A percentile compares a stretch with the other conserved stretches of the same genome.
phyloP scores from a whole-genome alignment of 495 filamentous ascomycete genomes.

The Penicillium lagena region DNA sequence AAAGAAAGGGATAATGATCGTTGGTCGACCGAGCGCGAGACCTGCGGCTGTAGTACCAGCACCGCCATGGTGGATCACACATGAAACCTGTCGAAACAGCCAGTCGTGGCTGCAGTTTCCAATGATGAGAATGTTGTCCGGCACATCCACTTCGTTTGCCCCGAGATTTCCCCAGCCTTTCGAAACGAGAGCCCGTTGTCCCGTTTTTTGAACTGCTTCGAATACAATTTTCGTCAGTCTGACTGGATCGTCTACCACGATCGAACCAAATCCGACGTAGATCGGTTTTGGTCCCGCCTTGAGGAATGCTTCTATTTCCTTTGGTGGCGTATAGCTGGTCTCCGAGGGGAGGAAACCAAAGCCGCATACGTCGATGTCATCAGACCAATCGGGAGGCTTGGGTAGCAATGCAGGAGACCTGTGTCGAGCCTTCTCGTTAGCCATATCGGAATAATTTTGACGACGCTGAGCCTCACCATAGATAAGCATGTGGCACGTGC shows the following conservation, averaged over 20 bases:
- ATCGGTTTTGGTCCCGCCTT: constrained; percentile 58
- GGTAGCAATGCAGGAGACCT: constrained; percentile 69
- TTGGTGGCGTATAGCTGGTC: constrained; percentile 52
- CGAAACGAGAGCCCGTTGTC: constrained; percentile 64
- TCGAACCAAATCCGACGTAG: constrained; percentile 75
- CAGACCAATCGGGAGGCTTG: constrained; percentile 69
- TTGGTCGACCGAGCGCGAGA: constrained; percentile 59
- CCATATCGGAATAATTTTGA: not conserved
- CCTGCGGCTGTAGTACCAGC: constrained; percentile 75
- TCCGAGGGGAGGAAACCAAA: constrained; percentile 63
- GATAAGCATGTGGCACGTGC: constrained; percentile 68
- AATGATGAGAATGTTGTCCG: constrained; percentile 63
- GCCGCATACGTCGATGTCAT: constrained; percentile 61
- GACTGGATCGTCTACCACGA: constrained; percentile 67
- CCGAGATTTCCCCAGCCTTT: constrained; percentile 73
- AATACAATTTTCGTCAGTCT: constrained; percentile 59
- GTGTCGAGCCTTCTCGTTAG: not conserved
- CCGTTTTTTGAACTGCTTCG: constrained; percentile 54
- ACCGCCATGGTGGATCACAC: constrained; percentile 74
- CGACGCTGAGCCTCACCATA: constrained; percentile 45
- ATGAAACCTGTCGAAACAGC: constrained; percentile 68
- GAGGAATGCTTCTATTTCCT: constrained; percentile 57
- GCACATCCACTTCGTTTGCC: constrained; percentile 43
- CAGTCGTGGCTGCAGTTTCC: constrained; percentile 78
- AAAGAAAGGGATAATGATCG: constrained; percentile 75